A percentile compares a stretch with the other conserved stretches of the same genome.
phyloP scores from a whole-genome alignment of 352 stramenopile genomes.

The Globisporangium megalacanthum region DNA sequence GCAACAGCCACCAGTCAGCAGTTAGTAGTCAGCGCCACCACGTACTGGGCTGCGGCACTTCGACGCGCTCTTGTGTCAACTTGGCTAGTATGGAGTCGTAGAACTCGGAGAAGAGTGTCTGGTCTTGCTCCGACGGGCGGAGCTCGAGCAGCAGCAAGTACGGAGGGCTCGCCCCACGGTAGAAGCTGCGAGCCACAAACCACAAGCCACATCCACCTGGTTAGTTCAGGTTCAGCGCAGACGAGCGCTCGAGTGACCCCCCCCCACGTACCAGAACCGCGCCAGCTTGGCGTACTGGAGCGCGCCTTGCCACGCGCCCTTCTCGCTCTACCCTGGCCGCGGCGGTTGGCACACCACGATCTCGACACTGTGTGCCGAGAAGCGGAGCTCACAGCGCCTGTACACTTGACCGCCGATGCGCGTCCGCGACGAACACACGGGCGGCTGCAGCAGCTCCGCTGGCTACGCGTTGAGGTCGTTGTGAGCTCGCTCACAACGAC shows the following conservation, averaged over 20 bases:
- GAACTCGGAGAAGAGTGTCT: constrained; percentile 38
- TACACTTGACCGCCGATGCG: constrained; percentile 37
- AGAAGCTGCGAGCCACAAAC: constrained; percentile 24
- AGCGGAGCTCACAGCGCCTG: constrained; percentile 32
- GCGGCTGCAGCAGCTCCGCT: too few relatives aligned
- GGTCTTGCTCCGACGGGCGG: constrained; percentile 12
- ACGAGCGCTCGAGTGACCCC: not conserved
- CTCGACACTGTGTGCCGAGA: constrained; percentile 21
- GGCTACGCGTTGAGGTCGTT: too few relatives aligned
- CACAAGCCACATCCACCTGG: too few relatives aligned
- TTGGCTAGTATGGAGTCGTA: constrained; percentile 55
- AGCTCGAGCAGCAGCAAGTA: constrained; percentile 59
- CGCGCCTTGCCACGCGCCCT: constrained; percentile 21
- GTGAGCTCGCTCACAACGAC: too few relatives aligned
- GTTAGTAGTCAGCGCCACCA: too few relatives aligned
- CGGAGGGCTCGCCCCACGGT: constrained; percentile 18
- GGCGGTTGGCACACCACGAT: constrained; percentile 39
- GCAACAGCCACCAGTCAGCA: too few relatives aligned
- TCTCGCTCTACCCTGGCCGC: constrained; percentile 10
- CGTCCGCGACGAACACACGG: too few relatives aligned
- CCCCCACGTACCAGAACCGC: constrained; percentile 31
- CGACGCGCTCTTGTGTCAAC: constrained; percentile 21
- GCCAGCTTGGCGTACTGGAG: constrained; percentile 35
- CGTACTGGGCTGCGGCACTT: constrained; percentile 29
- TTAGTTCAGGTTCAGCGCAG: not conserved